Base-by-base conservation (phyloP, 2,329 filamentous ascomycete species). In the Annulohypoxylon truncatum region DNA sequence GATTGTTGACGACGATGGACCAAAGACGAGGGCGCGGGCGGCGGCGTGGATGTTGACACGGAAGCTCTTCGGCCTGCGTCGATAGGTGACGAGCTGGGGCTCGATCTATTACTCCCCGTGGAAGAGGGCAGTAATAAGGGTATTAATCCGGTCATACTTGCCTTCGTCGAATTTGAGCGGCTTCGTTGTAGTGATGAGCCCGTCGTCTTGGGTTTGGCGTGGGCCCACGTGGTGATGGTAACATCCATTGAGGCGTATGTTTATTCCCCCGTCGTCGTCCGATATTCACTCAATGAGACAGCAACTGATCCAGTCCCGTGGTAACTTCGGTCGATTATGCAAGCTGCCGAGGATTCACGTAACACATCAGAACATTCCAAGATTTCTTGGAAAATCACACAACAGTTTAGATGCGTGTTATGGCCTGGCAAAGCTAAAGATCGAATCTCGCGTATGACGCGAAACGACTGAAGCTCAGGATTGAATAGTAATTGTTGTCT, bases 1-100 rank as follows among this genome's bases (percentile, higher is more conserved):
- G 76, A 78, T 9, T 72, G 72, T 59, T 75, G 77, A 31, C 74
- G 73, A 20, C 64, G 67, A 52, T 76, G 74, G 15, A 61, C 31
- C 20, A 67, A 57, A 12, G 61, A 48, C 22, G 48, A 10, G 7
- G 60, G 35, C 46, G 50, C 40, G 24, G 61, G 44, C n/a, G 33
- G 20, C 28, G 47, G 22, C n/a, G 53, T 44, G 28, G 54, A 29
- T 13, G 51, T 62, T 24, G 61, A 60, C 26, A 68, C 42, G 24
- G 64, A 68, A 9, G 66, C 68, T 54, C 60, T 68, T 47, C 68
- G 65, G 26, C 40, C 69, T 3, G 52, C 38, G 20, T 71, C 68
- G 10, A 52, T 31, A 33, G 68, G 61, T 28, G 59, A 52, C 35
- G 40, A 52, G 29, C 20, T 38, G n/a, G 50, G 33, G 40, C 52